Evolutionary conservation across 108 stramenopile species (phyloP), one percentile per base, ranked within the genome.

Genomic region (Skeletonema menzelii): DNA sequence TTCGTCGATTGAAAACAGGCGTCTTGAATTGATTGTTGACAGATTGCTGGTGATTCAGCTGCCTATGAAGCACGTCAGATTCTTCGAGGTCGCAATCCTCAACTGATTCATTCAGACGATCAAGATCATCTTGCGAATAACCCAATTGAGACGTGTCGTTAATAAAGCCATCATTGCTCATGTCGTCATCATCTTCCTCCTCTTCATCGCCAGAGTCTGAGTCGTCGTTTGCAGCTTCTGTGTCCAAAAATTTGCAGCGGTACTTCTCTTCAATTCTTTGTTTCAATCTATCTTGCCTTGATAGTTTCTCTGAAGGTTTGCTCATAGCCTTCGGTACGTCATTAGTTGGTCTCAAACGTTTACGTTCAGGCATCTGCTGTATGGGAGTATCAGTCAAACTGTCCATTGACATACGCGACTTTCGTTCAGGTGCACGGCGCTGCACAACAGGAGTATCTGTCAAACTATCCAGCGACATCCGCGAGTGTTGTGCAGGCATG

Each of bases 111-210:
- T 55, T 80, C 2, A 85, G 27, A 2, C 74, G 63, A 53, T 85
- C 94, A 30, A 95, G 82, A 38, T 84, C 72, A 67, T 95, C 94
- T 75, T 92, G 89, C 4, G 94, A 86, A 71, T 76, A 91, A 27
- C 91, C 90, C 27, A 95, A 76, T 32, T 92, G 89, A 24, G 85
- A 70, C 1, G 89, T 80, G 79, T 95, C 92, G 69, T 95, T 95
- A 35, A 95, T 95, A 65, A 95, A 95, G 44, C 86, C 83, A 55
- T 79, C 76, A n/a, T 83, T 31, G 61, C 34, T 71, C 69, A 63
- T 75, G 37, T 90, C 86, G 59, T 88, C 91, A 24, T 88, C 93
- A 57, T 95, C 95, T 4, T 87, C 85, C 26, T 91, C 86, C 56
- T 91, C 91, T 31, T 69, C 85, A 20, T 63, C 71, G 56, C 88